Conservation (phyloP, 768 basidiomycete genomes). For the Amanita molliuscula region DNA sequence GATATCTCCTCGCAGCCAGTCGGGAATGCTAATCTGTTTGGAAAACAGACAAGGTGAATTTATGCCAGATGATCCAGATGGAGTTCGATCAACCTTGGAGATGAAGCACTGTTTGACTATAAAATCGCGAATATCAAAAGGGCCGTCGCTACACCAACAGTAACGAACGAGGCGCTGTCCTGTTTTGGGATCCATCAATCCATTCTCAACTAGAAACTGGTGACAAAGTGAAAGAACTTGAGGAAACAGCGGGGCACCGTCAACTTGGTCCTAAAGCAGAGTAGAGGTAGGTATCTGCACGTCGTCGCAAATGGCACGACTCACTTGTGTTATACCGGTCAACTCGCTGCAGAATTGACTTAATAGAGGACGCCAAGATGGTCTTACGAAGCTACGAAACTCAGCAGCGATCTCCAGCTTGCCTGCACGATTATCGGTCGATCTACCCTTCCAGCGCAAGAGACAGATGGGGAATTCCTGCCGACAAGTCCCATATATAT, state of each 20-base stretch:
- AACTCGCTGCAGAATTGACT: slow-evolving; percentile 78
- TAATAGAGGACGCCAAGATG: slow-evolving; percentile 76
- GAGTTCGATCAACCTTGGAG: slow-evolving; percentile 44
- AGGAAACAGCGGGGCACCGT: slow-evolving; percentile 67
- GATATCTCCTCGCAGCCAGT: slow-evolving; percentile 64
- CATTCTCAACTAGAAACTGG: slow-evolving; percentile 59
- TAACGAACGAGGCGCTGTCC: slow-evolving; percentile 51
- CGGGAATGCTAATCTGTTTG: slow-evolving; percentile 51
- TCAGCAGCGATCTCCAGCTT: slow-evolving; percentile 64
- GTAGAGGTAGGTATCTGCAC: not conserved
- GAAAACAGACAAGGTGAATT: not conserved
- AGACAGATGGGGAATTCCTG: slow-evolving; percentile 94
- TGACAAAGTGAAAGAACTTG: slow-evolving; percentile 55
- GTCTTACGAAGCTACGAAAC: slow-evolving; percentile 82
- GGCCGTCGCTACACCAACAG: slow-evolving; percentile 81
- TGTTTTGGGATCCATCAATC: slow-evolving; percentile 51
- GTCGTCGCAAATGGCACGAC: slow-evolving; percentile 12
- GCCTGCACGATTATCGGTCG: slow-evolving; percentile 37
- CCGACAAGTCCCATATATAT: slow-evolving; percentile 4
- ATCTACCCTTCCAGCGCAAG: slow-evolving; percentile 68
- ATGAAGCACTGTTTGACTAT: slow-evolving; percentile 87
- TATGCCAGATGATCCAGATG: slow-evolving; percentile 4
- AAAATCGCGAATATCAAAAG: slow-evolving; percentile 77
- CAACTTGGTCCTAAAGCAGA: slow-evolving; percentile 58
- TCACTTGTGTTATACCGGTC: slow-evolving; percentile 89